phyloP scores from a whole-genome alignment of 768 basidiomycete genomes.

The Cyclocybe aegerita region DNA sequence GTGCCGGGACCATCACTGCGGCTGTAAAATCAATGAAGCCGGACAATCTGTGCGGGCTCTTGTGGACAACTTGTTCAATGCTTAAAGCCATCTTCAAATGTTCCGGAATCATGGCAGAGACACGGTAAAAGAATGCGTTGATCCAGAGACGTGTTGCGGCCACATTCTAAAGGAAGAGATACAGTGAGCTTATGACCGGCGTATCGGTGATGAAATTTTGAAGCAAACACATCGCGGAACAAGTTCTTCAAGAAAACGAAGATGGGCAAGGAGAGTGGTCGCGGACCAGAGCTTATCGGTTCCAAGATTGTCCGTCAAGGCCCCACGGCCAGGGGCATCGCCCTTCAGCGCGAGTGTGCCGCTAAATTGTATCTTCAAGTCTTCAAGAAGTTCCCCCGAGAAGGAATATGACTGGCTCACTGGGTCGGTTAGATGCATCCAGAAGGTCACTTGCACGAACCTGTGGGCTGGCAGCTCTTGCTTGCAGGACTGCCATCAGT shows the following conservation, averaged over 20 bases:
- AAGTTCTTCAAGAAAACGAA: conserved; percentile 12
- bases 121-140: conserved; percentile 13
- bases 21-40: conserved; percentile 9
- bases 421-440: conserved; percentile 7
- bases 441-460: conserved; percentile 8
- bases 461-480: conserved; percentile 8
- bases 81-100: conserved; percentile 13
- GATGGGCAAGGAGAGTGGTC: conserved; percentile 9
- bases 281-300: conserved; percentile 12
- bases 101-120: conserved; percentile 12
- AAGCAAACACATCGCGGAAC: conserved; percentile 11
- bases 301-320: conserved; percentile 10
- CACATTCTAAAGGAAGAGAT: conserved; percentile 6
- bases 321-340: conserved; percentile 3
- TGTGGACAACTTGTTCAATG: conserved; percentile 9
- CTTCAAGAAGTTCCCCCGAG: conserved; percentile 7
- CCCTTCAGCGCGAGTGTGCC: conserved; percentile 13
- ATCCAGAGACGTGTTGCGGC: conserved; percentile 8
- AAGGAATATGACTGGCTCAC: conserved; percentile 10
- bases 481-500: conserved; percentile 8
- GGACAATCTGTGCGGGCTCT: not conserved
- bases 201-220: conserved; percentile 5
- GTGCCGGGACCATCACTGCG: conserved; percentile 6
- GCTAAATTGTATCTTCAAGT: conserved; percentile 7
- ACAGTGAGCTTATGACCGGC: conserved; percentile 6